These are phyloP conservation scores for Zymoseptoria ardabiliae DNA, from an alignment of 2,329 filamentous ascomycete species.

Conservation along the genomic window DNA sequence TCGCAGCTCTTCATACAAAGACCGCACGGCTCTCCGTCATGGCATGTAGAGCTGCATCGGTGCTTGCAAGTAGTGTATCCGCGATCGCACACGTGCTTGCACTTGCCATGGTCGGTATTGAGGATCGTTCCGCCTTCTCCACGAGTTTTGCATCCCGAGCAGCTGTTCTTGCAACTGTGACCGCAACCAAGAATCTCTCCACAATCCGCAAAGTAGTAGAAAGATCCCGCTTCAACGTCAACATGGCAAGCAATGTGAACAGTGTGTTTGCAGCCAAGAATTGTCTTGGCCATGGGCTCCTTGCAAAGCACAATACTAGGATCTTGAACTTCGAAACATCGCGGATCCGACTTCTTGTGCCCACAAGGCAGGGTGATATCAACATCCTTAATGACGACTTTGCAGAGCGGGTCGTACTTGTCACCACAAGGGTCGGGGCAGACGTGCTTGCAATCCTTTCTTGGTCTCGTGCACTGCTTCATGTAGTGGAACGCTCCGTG, in stretches of 20 bases:
- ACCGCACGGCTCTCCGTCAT: constrained; percentile 41
- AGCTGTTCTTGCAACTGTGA: constrained; percentile 48
- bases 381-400: constrained; percentile 20
- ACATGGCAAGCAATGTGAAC: constrained; percentile 44
- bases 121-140: constrained; percentile 24
- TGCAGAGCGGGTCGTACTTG: constrained; percentile 33
- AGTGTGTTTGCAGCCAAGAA: constrained; percentile 51
- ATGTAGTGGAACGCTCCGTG: constrained; percentile 37
- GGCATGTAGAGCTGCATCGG: constrained; percentile 46
- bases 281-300: constrained; percentile 37
- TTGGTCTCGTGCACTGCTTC: constrained; percentile 33
- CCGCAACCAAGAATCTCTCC: constrained; percentile 46
- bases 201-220: constrained; percentile 45
- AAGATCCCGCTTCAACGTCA: constrained; percentile 33
- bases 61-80: constrained; percentile 51
- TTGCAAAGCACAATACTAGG: constrained; percentile 44
- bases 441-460: constrained; percentile 35
- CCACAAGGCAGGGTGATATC: constrained; percentile 27
- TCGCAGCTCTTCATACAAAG: constrained; percentile 48
- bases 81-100: constrained; percentile 45
- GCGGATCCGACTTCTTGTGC: constrained; percentile 17
- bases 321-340: constrained; percentile 35
- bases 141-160: constrained; percentile 42
- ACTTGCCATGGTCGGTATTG: constrained; percentile 41
- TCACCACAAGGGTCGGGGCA: constrained; percentile 38